Evolutionary conservation across 139 green algal species (phyloP).

Genomic region (Tetraselmis chui): DNA sequence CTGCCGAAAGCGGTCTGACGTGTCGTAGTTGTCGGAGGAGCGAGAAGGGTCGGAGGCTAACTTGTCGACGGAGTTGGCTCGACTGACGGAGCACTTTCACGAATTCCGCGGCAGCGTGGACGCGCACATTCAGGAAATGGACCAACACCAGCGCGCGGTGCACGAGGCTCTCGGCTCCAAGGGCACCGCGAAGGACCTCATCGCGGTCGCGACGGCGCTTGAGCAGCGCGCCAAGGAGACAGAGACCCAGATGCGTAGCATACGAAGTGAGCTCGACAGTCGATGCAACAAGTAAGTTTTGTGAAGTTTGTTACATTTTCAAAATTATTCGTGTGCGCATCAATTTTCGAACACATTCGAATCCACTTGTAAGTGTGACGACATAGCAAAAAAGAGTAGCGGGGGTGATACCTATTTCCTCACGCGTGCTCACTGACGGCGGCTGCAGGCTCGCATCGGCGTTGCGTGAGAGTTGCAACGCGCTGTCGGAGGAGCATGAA

Average conservation of each 20-base stretch:
- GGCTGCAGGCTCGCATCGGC: neutral
- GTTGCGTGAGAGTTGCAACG: neutral
- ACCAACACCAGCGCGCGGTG: neutral
- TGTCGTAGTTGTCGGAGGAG: neutral
- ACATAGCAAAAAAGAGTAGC: too few relatives aligned
- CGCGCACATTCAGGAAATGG: neutral
- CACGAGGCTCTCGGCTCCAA: neutral
- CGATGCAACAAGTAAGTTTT: neutral
- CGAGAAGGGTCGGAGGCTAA: neutral
- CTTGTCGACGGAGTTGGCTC: neutral
- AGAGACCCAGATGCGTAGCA: neutral
- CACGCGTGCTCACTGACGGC: too few relatives aligned
- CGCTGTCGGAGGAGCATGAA: neutral
- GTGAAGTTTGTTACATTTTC: too few relatives aligned
- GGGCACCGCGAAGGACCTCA: neutral
- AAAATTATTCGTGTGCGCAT: too few relatives aligned
- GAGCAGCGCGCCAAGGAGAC: neutral
- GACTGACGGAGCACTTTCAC: neutral
- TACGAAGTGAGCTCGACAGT: neutral
- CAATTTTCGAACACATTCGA: too few relatives aligned
- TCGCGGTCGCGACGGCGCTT: neutral
- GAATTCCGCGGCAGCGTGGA: neutral
- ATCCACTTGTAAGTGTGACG: too few relatives aligned
- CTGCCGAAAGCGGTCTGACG: too few relatives aligned
- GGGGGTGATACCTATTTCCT: too few relatives aligned